Evolutionary conservation across 345 rosid species (phyloP).

Genomic region (Psidium friedrichsthalianum): DNA sequence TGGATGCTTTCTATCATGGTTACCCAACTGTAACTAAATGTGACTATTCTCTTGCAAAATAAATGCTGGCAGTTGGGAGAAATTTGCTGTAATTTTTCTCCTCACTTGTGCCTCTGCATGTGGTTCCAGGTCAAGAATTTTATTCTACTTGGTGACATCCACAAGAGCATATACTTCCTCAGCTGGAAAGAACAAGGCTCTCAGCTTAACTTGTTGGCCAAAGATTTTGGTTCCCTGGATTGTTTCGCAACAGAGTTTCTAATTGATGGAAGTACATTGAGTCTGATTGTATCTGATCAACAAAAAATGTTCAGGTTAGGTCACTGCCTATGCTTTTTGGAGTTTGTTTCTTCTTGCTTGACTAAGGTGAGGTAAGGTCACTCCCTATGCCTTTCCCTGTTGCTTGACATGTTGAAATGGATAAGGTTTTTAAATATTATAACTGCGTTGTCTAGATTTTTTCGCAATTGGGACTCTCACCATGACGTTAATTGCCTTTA

Average conservation of each 20-base stretch:
- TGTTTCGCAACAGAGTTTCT: slow-evolving; percentile 92
- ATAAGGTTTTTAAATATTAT: background rate
- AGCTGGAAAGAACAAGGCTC: slow-evolving; percentile 99
- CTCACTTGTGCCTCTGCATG: background rate
- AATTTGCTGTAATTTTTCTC: background rate
- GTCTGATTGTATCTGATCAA: slow-evolving; percentile 87
- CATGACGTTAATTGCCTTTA: background rate
- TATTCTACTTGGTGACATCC: slow-evolving; percentile 84
- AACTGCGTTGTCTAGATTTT: background rate
- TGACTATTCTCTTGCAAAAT: background rate
- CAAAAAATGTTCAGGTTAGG: slow-evolving; percentile 88
- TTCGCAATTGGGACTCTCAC: background rate
- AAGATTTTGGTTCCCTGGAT: slow-evolving; percentile 92
- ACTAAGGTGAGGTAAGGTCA: background rate
- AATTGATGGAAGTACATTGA: slow-evolving; percentile 92
- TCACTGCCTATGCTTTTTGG: background rate
- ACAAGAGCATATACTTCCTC: slow-evolving; percentile 89
- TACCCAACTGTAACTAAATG: background rate
- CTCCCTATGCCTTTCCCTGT: background rate
- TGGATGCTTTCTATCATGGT: background rate
- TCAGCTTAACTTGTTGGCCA: slow-evolving; percentile 84
- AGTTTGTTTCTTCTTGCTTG: background rate
- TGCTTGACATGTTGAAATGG: background rate
- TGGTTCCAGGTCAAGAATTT: slow-evolving; percentile 82
- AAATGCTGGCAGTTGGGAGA: background rate